A percentile compares a stretch with the other conserved stretches of the same genome.
These are phyloP conservation scores for Miscanthus lutarioriparius DNA, from an alignment of 176 grass and related monocot genomes.

Conservation along the genomic window DNA sequence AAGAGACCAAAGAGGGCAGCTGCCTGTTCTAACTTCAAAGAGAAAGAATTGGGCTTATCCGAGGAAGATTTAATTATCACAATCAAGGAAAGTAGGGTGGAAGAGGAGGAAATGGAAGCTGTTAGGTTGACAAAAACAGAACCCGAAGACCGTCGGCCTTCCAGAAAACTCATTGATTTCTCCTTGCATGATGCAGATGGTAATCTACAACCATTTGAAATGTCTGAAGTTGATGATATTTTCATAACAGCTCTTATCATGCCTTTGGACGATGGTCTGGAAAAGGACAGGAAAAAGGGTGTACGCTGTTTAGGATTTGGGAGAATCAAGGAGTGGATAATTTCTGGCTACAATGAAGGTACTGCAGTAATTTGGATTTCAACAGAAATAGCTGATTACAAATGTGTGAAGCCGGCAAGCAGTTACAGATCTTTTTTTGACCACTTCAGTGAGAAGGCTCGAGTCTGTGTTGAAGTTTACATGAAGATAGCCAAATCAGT, in stretches of 20 bases:
- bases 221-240: conserved; percentile 51
- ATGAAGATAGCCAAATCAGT: conserved; percentile 45
- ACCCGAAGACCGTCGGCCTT: conserved; percentile 49
- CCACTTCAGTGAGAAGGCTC: conserved; percentile 52
- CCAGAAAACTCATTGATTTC: conserved; percentile 58
- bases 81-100: conserved; percentile 32
- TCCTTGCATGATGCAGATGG: conserved; percentile 59
- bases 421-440: conserved; percentile 62
- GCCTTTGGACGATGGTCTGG: conserved; percentile 44
- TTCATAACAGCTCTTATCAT: conserved; percentile 55
- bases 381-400: conserved; percentile 61
- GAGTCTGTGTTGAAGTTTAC: conserved; percentile 58
- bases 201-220: conserved; percentile 52
- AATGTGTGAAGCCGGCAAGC: conserved; percentile 56
- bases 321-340: conserved; percentile 48
- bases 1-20: conserved; percentile 51
- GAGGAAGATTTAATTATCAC: conserved; percentile 32
- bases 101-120: conserved; percentile 41
- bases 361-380: conserved; percentile 48
- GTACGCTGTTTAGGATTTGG: conserved; percentile 61
- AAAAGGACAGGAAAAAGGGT: conserved; percentile 50
- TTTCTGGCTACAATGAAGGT: conserved; percentile 70
- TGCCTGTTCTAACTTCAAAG: conserved; percentile 48
- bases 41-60: conserved; percentile 29
- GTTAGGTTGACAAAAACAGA: conserved; percentile 45